Conservation (phyloP, 192 early-diverging fungal genomes). For the Coemansia furcata region DNA sequence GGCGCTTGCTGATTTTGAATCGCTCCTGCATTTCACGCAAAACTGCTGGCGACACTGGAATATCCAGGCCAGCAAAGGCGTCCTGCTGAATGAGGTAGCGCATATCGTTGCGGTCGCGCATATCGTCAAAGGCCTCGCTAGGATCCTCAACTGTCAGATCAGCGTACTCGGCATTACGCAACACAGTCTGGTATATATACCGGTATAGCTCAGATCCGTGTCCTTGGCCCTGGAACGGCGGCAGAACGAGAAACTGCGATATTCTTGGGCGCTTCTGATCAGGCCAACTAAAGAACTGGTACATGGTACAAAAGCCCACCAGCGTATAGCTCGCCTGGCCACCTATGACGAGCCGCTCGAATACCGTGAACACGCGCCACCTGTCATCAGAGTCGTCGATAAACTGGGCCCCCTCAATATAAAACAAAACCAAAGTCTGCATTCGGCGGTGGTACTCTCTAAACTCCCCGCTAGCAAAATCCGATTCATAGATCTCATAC, state of each 20-base stretch:
- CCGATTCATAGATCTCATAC: conserved; percentile 70
- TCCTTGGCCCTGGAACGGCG: conserved; percentile 79
- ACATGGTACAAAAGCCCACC: conserved; percentile 82
- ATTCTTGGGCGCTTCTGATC: conserved; percentile 80
- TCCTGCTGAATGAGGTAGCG: conserved; percentile 56
- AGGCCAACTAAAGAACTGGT: conserved; percentile 83
- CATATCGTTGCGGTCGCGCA: conserved; percentile 86
- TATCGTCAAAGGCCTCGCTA: conserved; percentile 80
- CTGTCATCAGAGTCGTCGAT: conserved; percentile 80
- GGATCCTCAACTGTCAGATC: conserved; percentile 84
- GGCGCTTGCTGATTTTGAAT: conserved; percentile 81
- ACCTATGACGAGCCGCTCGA: conserved; percentile 51
- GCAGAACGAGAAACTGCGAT: conserved; percentile 93
- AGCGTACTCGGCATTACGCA: conserved; percentile 7
- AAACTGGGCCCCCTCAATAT: conserved; percentile 86
- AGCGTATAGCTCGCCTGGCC: conserved; percentile 61
- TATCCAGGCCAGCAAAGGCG: conserved; percentile 60
- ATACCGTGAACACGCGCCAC: conserved; percentile 75
- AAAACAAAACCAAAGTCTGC: conserved; percentile 78
- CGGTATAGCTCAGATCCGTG: conserved; percentile 78
- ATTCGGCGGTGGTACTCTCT: conserved; percentile 75
- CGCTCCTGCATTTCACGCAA: conserved; percentile 54
- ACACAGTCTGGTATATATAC: conserved; percentile 53
- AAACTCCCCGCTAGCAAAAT: conserved; percentile 66
- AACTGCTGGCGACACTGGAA: conserved; percentile 57